Conservation (phyloP, 2,329 filamentous ascomycete genomes). For the Drechmeria coniospora region DNA sequence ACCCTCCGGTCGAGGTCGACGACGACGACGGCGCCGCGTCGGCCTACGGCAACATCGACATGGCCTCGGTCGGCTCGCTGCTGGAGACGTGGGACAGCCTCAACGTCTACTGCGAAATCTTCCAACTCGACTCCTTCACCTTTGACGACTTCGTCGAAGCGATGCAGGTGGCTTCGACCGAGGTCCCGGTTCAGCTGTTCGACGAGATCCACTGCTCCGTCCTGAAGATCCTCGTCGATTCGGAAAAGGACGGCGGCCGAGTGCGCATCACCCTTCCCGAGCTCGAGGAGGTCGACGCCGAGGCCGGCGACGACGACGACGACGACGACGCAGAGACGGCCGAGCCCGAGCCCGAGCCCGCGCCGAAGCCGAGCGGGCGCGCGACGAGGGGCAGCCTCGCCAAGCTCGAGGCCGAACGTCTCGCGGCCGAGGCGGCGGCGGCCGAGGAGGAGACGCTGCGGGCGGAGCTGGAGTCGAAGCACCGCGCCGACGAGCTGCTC, state of each 20-base stretch:
- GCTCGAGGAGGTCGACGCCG: conserved; percentile 54
- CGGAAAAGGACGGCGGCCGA: conserved; percentile 60
- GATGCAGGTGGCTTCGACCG: conserved; percentile 60
- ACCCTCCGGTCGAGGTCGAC: conserved; percentile 37
- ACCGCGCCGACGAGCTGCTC: conserved; percentile 65
- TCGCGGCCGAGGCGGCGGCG: conserved; percentile 44
- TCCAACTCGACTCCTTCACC: conserved; percentile 88
- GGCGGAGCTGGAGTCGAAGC: conserved; percentile 34
- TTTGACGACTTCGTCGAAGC: conserved; percentile 93
- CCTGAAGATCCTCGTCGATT: conserved; percentile 69
- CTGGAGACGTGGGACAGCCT: conserved; percentile 92
- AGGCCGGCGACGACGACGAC: conserved; percentile 45
- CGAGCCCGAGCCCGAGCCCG: conserved; percentile 52
- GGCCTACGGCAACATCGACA: conserved; percentile 41
- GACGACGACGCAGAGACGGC: conserved; percentile 37
- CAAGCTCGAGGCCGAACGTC: conserved; percentile 58
- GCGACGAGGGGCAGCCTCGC: conserved; percentile 77
- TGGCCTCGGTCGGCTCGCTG: conserved; percentile 72
- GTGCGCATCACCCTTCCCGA: conserved; percentile 67
- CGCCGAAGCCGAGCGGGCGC: conserved; percentile 49
- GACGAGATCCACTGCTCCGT: conserved; percentile 86
- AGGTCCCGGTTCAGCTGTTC: conserved; percentile 67
- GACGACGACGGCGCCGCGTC: conserved; percentile 10
- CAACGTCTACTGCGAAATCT: conserved; percentile 95
- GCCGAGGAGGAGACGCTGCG: conserved; percentile 33